phyloP scores from a whole-genome alignment of 208 protist species.

The Trypanosomatidae sp. region DNA sequence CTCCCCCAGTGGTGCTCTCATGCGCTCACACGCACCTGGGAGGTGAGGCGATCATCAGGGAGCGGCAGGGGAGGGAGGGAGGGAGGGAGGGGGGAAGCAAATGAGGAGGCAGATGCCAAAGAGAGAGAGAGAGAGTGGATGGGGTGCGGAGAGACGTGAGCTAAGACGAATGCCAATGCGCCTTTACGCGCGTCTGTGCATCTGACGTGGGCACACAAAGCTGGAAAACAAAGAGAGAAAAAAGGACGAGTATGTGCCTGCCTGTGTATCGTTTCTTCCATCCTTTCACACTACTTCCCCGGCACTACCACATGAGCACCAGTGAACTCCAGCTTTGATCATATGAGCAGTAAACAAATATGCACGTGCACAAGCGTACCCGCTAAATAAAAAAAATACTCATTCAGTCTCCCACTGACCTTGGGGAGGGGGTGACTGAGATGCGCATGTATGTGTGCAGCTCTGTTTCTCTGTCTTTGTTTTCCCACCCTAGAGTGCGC shows the following conservation, averaged over 20 bases:
- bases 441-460: not conserved
- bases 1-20: not conserved
- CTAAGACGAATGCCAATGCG: not conserved
- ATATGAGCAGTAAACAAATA: not conserved
- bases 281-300: not conserved
- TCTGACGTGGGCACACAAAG: not conserved
- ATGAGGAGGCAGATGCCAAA: not conserved
- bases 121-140: not conserved
- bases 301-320: not conserved
- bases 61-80: not conserved
- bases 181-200: no score
- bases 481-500: not conserved
- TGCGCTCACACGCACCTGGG: not conserved
- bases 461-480: not conserved
- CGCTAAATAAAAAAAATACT: not conserved
- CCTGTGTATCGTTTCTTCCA: not conserved
- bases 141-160: not conserved
- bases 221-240: not conserved
- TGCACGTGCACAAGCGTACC: no score
- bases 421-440: not conserved
- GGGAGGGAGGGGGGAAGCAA: not conserved
- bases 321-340: not conserved
- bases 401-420: not conserved
- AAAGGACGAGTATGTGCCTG: not conserved
- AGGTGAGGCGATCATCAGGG: not conserved